Evolutionary conservation across 495 filamentous ascomycete species (phyloP), one percentile per base, ranked within the genome.

Genomic region (Lasiosphaeris hirsuta): DNA sequence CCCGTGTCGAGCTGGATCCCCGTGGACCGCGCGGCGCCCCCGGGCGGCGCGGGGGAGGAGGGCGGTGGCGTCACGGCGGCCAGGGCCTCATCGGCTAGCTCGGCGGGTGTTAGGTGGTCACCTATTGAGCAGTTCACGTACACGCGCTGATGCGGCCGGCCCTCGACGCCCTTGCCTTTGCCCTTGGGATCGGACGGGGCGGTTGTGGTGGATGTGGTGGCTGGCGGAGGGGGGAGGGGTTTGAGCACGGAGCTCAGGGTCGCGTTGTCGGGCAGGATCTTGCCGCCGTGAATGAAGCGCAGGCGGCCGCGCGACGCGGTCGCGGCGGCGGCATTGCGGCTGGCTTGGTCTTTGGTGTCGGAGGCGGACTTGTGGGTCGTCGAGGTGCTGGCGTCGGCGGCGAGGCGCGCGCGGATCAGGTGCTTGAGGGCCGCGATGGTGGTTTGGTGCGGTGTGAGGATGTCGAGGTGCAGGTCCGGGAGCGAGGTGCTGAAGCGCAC

Each of bases 71-170:
- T 7, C 75, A 68, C 69, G 1, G 85, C 79, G 0, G 73, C 66
- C 3, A 69, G 59, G 7, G 82, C 83, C 77, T 96, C 93, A n/a
- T 75, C 77, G 2, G 72, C 77, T 15, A 97, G 82, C 33, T 94
- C 90, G 0, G 71, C 55, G 2, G 82, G 66, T 0, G 87, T 83
- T 18, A 96, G 82, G 45, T 81, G 79, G 63, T 90, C 88, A 56
- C 84, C 84, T 56, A 97, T 89, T 40, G 87, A 90, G 81, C 93
- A 97, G 78, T 96, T 92, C 49, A 96, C 85, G 73, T 94, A 95
- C 63, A 92, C 76, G 18, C 84, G 78, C 39, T 61, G 65, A 56
- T 61, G 63, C 7, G 51, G 57, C 11, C 18, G 46, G 42, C 55
- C 65, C 13, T 63, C 61, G 35, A 56, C 61, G 7, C 42, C 60